Evolutionary conservation across 129 eudicot genomes (phyloP), one percentile per base, ranked within the genome.

Genomic region (Centrapalus pauciflorus): DNA sequence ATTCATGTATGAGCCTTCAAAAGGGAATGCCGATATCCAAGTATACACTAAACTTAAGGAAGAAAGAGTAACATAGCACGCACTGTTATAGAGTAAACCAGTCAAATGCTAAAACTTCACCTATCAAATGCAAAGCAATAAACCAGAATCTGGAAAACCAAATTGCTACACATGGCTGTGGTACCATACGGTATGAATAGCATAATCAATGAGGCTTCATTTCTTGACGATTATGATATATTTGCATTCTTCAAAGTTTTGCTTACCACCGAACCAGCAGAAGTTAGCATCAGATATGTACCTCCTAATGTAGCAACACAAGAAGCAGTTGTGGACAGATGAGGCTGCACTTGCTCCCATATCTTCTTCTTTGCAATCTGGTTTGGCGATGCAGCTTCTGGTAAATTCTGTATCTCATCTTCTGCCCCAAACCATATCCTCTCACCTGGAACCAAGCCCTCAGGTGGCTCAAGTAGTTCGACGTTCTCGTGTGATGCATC

Each of bases 291-390:
- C 24, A 50, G 32, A 81, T 86, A 84, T 21, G 12, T 66, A 60
- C 80, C 81, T 40, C 79, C 84, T 38, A 93, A 80, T n/a, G 71
- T 51, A 75, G 96, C 99, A 51, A 74, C 76, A 64, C 86, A 54
- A 34, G 95, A 67, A 28, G 64, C 86, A 65, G 87, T 95, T 16
- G 99, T 88, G 49, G 61, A 78, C 24, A 93, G 83, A 72, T 89
- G 96, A 60, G 99, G 95, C 67, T 93, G 99, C 78, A 93, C 92
- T 56, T 51, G 78, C 65, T 93, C 99, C 99, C 99, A 93, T 9
- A 89, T 85, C 88, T 93, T 93, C 80, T 89, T 93, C 91, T 93
- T 93, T 59, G 88, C 92, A 61, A 93, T 74, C 88, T 93, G 93
- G 75, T 90, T 90, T 0, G 97, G 86, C 2, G 95, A 45, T 54